phyloP scores from a whole-genome alignment of 257 asterid species.

The Scutellaria barbata region DNA sequence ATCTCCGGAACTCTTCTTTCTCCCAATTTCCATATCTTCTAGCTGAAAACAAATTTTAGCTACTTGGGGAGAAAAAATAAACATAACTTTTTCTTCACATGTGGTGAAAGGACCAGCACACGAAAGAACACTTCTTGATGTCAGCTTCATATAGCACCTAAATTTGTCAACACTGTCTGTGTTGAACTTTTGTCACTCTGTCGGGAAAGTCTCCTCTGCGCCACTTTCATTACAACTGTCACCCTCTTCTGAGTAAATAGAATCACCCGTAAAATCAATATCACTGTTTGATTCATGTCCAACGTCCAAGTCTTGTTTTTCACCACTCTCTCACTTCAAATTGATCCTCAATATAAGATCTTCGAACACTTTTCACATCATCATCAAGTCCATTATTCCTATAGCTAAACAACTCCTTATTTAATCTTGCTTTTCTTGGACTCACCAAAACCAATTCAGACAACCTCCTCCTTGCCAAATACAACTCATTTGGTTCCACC shows the following conservation, averaged over 20 bases:
- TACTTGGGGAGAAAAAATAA: too few relatives aligned
- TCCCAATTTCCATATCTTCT: too few relatives aligned
- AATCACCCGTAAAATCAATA: slow-evolving; percentile 33
- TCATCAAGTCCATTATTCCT: slow-evolving; percentile 50
- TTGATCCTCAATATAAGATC: slow-evolving; percentile 36
- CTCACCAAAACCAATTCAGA: slow-evolving; percentile 65
- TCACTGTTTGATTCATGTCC: slow-evolving; percentile 42
- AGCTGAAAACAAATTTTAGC: too few relatives aligned
- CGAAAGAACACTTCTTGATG: too few relatives aligned
- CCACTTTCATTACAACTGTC: slow-evolving; percentile 31
- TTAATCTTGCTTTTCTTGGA: slow-evolving; percentile 69
- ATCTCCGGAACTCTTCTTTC: too few relatives aligned
- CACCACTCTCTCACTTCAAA: slow-evolving; percentile 28
- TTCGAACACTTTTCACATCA: slow-evolving; percentile 36
- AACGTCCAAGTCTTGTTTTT: slow-evolving; percentile 20
- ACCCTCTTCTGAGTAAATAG: slow-evolving; percentile 45
- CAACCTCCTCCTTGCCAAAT: slow-evolving; percentile 82
- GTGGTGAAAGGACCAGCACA: too few relatives aligned
- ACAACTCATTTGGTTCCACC: slow-evolving; percentile 71
- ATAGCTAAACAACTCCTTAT: slow-evolving; percentile 53
- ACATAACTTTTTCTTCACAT: too few relatives aligned
- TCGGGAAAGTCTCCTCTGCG: slow-evolving; percentile 22
- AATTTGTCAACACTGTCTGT: too few relatives aligned
- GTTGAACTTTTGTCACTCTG: slow-evolving; percentile 4
- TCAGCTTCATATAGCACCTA: too few relatives aligned